Conservation (phyloP, 164 flowering plant genomes). For the Vitis amurensis region DNA sequence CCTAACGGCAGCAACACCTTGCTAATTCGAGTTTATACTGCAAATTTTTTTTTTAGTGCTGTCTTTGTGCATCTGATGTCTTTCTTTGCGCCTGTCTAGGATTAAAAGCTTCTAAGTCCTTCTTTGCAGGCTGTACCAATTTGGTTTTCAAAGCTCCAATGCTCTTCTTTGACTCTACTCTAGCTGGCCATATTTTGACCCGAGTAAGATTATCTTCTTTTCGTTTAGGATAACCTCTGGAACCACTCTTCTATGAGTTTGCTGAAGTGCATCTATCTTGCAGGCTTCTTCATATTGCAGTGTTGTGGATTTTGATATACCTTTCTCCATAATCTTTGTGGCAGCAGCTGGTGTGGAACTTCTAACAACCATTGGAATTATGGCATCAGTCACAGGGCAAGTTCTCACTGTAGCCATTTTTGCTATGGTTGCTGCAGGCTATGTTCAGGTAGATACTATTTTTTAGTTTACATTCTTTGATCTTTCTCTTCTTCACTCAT, state of each 20-base stretch:
- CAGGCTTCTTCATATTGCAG: conserved; percentile 90
- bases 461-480: background rate
- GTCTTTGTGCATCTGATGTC: conserved; percentile 58
- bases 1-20: conserved; percentile 42
- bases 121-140: conserved; percentile 52
- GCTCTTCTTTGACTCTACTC: conserved; percentile 90
- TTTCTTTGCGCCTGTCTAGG: conserved; percentile 53
- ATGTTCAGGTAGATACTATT: conserved; percentile 59
- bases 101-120: conserved; percentile 67
- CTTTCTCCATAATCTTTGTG: conserved; percentile 47
- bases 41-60: conserved; percentile 42
- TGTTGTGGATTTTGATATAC: conserved; percentile 72
- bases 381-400: conserved; percentile 88
- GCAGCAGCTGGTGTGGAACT: conserved; percentile 39
- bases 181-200: conserved; percentile 74
- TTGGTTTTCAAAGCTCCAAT: conserved; percentile 86
- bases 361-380: conserved; percentile 38
- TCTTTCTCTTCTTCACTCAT: background rate
- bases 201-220: conserved; percentile 44
- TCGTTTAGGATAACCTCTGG: background rate
- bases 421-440: conserved; percentile 38
- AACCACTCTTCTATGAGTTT: background rate
- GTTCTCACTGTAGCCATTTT: conserved; percentile 68
- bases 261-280: background rate
- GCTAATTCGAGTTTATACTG: conserved; percentile 64